Evolutionary conservation across 1,284 basidiomycete species (phyloP).

Genomic region (Cutaneotrichosporon mucoides): DNA sequence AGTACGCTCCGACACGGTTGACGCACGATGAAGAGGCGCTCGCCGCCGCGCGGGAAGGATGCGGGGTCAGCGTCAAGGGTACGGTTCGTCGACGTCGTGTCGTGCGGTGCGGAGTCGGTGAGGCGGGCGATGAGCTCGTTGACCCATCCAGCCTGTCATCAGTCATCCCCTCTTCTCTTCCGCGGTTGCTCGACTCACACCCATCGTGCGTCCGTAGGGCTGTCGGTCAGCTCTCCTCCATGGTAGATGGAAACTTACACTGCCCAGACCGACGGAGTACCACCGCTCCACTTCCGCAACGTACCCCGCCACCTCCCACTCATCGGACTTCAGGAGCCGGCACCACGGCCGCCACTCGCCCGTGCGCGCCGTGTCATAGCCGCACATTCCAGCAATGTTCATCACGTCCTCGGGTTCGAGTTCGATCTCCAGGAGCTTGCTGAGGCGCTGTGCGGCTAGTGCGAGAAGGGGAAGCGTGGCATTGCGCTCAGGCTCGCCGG

Average conservation of each 20-base stretch:
- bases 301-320: constrained; percentile 66
- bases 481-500: background rate
- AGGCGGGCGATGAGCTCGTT: constrained; percentile 81
- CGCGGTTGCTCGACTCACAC: constrained; percentile 6
- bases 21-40: constrained; percentile 42
- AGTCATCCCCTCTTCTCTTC: background rate
- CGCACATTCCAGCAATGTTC: constrained; percentile 66
- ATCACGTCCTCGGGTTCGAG: constrained; percentile 58
- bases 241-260: constrained; percentile 53
- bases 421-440: constrained; percentile 53
- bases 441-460: constrained; percentile 35
- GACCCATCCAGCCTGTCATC: constrained; percentile 61
- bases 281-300: constrained; percentile 69
- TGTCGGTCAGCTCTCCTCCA: constrained; percentile 6
- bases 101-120: constrained; percentile 58
- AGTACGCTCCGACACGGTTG: background rate
- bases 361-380: constrained; percentile 57
- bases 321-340: constrained; percentile 57
- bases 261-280: constrained; percentile 57
- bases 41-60: constrained; percentile 61
- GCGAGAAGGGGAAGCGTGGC: background rate
- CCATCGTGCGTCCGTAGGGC: constrained; percentile 34
- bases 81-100: constrained; percentile 71
- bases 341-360: constrained; percentile 63
- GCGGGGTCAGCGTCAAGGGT: constrained; percentile 63